These are phyloP conservation scores for Mucor lusitanicus DNA, from an alignment of 371 early-diverging fungal species.

Conservation along the genomic window DNA sequence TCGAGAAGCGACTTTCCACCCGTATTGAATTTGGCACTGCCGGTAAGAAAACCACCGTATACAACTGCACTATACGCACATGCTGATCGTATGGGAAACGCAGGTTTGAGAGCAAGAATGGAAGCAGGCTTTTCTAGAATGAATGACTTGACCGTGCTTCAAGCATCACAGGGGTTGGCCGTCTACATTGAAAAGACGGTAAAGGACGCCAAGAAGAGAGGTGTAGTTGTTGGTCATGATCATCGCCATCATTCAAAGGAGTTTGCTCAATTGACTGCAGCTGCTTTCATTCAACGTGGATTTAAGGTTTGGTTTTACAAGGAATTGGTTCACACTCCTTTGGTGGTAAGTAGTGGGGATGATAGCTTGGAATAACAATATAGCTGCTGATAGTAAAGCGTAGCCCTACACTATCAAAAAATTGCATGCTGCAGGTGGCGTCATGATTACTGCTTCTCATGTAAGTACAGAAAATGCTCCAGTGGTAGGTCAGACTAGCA, in stretches of 20 bases:
- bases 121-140: slow-evolving; percentile 95
- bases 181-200: slow-evolving; percentile 60
- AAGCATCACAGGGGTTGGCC: slow-evolving; percentile 81
- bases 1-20: slow-evolving; percentile 68
- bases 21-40: slow-evolving; percentile 92
- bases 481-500: background rate
- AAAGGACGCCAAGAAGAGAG: slow-evolving; percentile 57
- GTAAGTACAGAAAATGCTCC: slow-evolving; percentile 19
- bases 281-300: slow-evolving; percentile 80
- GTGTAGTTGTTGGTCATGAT: slow-evolving; percentile 95
- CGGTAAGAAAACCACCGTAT: slow-evolving; percentile 38
- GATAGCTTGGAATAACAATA: background rate
- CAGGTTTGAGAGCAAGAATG: slow-evolving; percentile 91
- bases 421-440: slow-evolving; percentile 81
- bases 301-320: slow-evolving; percentile 84
- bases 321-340: slow-evolving; percentile 83
- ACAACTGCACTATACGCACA: background rate
- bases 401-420: slow-evolving; percentile 83
- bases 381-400: background rate
- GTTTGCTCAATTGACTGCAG: slow-evolving; percentile 88
- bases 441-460: slow-evolving; percentile 98
- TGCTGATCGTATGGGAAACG: background rate
- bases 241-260: slow-evolving; percentile 86
- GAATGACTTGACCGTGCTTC: slow-evolving; percentile 93
- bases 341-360: slow-evolving; percentile 57